These are phyloP conservation scores for Phytophthora lateralis DNA, from an alignment of 352 stramenopile species.

Conservation along the genomic window DNA sequence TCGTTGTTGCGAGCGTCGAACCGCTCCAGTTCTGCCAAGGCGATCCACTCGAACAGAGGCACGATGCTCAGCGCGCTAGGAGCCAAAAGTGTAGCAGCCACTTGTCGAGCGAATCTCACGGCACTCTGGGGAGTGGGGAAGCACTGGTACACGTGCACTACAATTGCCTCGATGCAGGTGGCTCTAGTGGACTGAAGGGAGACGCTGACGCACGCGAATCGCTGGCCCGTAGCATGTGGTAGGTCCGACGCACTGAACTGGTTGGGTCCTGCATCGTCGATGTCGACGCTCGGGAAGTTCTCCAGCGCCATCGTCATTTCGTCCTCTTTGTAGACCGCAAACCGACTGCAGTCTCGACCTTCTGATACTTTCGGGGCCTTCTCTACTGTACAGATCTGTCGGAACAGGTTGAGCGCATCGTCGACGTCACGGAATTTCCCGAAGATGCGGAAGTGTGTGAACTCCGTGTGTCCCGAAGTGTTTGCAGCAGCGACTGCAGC, in stretches of 20 bases:
- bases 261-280: neutral
- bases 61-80: conserved; percentile 60
- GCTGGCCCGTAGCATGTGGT: conserved; percentile 62
- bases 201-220: conserved; percentile 74
- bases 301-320: conserved; percentile 82
- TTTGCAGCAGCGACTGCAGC: conserved; percentile 13
- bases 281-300: conserved; percentile 51
- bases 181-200: conserved; percentile 29
- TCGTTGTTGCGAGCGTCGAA: conserved; percentile 70
- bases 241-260: conserved; percentile 62
- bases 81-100: conserved; percentile 48
- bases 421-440: conserved; percentile 74
- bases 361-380: conserved; percentile 22
- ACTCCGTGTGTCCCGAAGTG: conserved; percentile 10
- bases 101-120: conserved; percentile 72
- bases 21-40: conserved; percentile 66
- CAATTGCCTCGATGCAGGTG: conserved; percentile 53
- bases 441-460: conserved; percentile 71
- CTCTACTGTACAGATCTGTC: conserved; percentile 66
- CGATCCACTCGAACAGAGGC: conserved; percentile 83
- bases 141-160: conserved; percentile 81
- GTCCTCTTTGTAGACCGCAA: conserved; percentile 83
- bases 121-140: conserved; percentile 82
- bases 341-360: conserved; percentile 52
- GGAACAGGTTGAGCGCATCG: conserved; percentile 71